These are phyloP conservation scores for Catharanthus roseus DNA, from an alignment of 257 asterid species.

Conservation along the genomic window DNA sequence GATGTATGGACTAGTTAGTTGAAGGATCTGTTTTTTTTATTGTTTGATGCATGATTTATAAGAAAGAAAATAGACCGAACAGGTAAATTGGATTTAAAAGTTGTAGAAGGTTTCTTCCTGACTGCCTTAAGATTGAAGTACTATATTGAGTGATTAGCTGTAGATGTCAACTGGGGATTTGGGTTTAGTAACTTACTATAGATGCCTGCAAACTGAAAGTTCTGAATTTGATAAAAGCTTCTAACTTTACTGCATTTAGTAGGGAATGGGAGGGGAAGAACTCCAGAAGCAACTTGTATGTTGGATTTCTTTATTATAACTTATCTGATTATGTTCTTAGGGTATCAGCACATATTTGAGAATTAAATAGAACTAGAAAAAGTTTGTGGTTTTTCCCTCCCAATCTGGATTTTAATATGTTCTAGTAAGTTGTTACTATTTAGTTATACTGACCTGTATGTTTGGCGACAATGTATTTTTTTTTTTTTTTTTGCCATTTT, in stretches of 20 bases:
- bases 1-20: too few species aligned
- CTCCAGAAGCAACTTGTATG: too few species aligned
- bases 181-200: neutral
- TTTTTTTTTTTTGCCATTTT: neutral
- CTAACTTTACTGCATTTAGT: too few species aligned
- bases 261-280: too few species aligned
- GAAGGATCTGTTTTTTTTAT: neutral
- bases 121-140: neutral
- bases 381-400: too few species aligned
- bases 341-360: too few species aligned
- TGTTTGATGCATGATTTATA: neutral
- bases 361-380: too few species aligned
- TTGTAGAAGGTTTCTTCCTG: neutral
- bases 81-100: neutral
- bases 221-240: neutral
- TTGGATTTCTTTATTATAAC: too few species aligned
- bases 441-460: too few species aligned
- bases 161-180: neutral
- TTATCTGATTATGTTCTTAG: too few species aligned
- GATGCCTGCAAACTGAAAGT: neutral
- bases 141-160: neutral
- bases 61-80: neutral
- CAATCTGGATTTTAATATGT: too few species aligned
- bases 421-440: too few species aligned
- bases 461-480: neutral